phyloP scores from a whole-genome alignment of 306 rosid species.

The Cucumis hystrix region DNA sequence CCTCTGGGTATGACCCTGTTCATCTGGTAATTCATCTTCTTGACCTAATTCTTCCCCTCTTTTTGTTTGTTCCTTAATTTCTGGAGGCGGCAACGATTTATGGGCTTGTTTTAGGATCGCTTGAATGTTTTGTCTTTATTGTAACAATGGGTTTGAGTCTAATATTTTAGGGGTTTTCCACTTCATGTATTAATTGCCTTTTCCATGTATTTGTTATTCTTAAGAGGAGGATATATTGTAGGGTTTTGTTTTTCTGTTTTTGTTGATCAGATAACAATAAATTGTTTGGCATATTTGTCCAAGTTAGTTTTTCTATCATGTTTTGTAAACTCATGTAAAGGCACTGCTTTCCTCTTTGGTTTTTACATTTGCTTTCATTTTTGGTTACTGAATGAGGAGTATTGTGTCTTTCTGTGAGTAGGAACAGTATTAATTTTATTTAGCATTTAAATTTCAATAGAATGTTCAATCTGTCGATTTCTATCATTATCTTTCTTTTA shows the following conservation, averaged over 20 bases:
- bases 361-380: background rate
- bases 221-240: background rate
- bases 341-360: background rate
- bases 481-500: background rate
- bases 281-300: background rate
- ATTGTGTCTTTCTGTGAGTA: background rate
- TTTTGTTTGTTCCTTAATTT: background rate
- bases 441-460: background rate
- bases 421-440: background rate
- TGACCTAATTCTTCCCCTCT: background rate
- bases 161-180: background rate
- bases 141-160: background rate
- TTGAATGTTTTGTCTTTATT: background rate
- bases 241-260: background rate
- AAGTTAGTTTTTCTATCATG: background rate
- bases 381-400: background rate
- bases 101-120: background rate
- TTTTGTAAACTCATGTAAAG: background rate
- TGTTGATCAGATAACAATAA: background rate
- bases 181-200: no score
- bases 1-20: background rate
- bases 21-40: background rate
- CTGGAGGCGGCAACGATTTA: background rate
- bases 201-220: background rate
- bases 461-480: background rate